phyloP scores from a whole-genome alignment of 768 basidiomycete genomes.

The Gyrodon lividus region DNA sequence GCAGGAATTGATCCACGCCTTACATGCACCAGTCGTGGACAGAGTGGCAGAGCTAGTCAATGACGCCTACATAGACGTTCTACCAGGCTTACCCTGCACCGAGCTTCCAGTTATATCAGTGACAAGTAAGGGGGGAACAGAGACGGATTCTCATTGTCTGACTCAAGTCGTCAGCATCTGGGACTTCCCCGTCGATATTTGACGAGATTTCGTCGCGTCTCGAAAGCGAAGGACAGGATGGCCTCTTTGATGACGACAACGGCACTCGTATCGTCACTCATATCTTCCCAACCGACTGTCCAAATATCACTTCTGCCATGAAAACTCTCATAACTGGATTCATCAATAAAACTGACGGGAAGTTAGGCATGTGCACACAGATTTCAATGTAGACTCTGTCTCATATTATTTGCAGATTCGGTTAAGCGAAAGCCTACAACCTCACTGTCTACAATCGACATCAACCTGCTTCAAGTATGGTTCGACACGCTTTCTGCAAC shows the following conservation, averaged over 20 bases:
- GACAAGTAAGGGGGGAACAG: constrained; percentile 41
- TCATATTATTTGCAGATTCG: constrained; percentile 23
- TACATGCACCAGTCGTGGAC: constrained; percentile 50
- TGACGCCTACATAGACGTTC: constrained; percentile 41
- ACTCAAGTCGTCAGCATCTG: constrained; percentile 35
- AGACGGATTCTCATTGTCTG: constrained; percentile 4
- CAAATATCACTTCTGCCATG: constrained; percentile 52
- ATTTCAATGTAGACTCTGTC: background rate
- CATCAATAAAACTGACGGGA: constrained; percentile 36
- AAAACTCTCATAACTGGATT: constrained; percentile 55
- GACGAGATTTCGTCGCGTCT: constrained; percentile 41
- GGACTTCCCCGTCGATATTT: constrained; percentile 47
- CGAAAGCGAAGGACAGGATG: constrained; percentile 27
- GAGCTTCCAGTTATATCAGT: constrained; percentile 63
- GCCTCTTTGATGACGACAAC: constrained; percentile 17
- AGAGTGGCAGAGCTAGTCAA: constrained; percentile 44
- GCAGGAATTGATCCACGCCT: constrained; percentile 45
- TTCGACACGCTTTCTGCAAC: constrained; percentile 42
- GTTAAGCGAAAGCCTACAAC: constrained; percentile 46
- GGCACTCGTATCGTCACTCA: constrained; percentile 40
- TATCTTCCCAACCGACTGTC: constrained; percentile 57
- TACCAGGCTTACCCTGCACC: constrained; percentile 56
- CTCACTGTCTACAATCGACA: constrained; percentile 61
- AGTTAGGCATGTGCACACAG: constrained; percentile 28
- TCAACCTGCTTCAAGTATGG: constrained; percentile 60